Evolutionary conservation across 768 basidiomycete genomes (phyloP).

Genomic region (Russula sp.): DNA sequence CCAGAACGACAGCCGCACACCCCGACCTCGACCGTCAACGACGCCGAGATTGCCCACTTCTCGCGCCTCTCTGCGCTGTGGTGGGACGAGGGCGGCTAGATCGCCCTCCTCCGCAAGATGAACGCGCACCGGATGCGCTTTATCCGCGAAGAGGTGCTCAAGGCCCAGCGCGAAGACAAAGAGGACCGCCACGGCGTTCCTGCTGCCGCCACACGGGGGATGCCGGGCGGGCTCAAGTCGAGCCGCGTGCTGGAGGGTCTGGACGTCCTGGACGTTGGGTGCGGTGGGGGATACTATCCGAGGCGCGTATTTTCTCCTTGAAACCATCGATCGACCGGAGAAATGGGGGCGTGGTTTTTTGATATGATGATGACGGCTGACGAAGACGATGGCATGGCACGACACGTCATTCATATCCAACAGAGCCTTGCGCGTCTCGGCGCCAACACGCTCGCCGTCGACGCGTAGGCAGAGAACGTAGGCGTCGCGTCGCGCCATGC

Average conservation of each 20-base stretch:
- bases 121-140: constrained; percentile 86
- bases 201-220: constrained; percentile 17
- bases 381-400: too few species aligned
- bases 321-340: too few species aligned
- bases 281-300: constrained; percentile 89
- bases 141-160: constrained; percentile 68
- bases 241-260: constrained; percentile 49
- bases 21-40: constrained; percentile 51
- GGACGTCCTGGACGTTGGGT: constrained; percentile 85
- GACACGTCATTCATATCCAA: not conserved
- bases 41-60: constrained; percentile 82
- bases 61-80: constrained; percentile 83
- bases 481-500: constrained; percentile 81
- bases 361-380: too few species aligned
- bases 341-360: too few species aligned
- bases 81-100: constrained; percentile 96
- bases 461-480: constrained; percentile 86
- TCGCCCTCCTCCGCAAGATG: constrained; percentile 85
- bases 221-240: constrained; percentile 19
- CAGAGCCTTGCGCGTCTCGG: constrained; percentile 87
- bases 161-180: constrained; percentile 52
- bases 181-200: too few species aligned
- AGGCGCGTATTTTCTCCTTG: constrained; percentile 44
- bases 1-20: not conserved
- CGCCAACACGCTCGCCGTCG: constrained; percentile 84